Percentiles rank a stretch among this genome's conserved stretches.
phyloP scores from a whole-genome alignment of 805 yeast genomes.

The Yamadazyma nakazawae region DNA sequence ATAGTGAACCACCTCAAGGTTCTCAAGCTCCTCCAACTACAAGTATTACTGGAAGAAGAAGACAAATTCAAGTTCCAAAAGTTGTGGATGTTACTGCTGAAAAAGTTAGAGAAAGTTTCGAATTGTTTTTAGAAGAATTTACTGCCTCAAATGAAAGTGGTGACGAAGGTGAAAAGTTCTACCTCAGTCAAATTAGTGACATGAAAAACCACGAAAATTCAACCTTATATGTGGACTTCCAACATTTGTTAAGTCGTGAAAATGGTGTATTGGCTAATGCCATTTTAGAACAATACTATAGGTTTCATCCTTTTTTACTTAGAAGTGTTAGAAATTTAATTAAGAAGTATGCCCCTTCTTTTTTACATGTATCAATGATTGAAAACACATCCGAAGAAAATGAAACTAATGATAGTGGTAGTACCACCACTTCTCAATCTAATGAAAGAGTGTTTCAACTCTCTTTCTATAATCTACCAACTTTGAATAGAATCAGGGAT shows the following conservation, averaged over 20 bases:
- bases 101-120: conserved; percentile 88
- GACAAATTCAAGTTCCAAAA: conserved; percentile 69
- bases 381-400: conserved; percentile 34
- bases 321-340: conserved; percentile 72
- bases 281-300: conserved; percentile 83
- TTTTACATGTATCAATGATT: conserved; percentile 46
- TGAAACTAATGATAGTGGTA: conserved; percentile 19
- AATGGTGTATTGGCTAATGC: conserved; percentile 89
- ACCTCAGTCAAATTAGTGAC: conserved; percentile 75
- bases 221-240: conserved; percentile 82
- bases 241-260: conserved; percentile 70
- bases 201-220: conserved; percentile 73
- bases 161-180: conserved; percentile 50
- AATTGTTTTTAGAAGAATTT: conserved; percentile 72
- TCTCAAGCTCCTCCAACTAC: conserved; percentile 12
- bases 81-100: conserved; percentile 92
- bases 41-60: conserved; percentile 42
- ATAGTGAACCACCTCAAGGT: conserved; percentile 18
- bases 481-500: conserved; percentile 82
- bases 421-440: conserved; percentile 39
- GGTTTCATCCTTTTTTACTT: conserved; percentile 83
- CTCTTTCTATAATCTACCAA: conserved; percentile 82
- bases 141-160: conserved; percentile 22
- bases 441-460: conserved; percentile 82
- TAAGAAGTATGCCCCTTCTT: conserved; percentile 69